A percentile compares a stretch with the other conserved stretches of the same genome.
Evolutionary conservation across 352 stramenopile species (phyloP).

Genomic region (Pythium rishiriense): DNA sequence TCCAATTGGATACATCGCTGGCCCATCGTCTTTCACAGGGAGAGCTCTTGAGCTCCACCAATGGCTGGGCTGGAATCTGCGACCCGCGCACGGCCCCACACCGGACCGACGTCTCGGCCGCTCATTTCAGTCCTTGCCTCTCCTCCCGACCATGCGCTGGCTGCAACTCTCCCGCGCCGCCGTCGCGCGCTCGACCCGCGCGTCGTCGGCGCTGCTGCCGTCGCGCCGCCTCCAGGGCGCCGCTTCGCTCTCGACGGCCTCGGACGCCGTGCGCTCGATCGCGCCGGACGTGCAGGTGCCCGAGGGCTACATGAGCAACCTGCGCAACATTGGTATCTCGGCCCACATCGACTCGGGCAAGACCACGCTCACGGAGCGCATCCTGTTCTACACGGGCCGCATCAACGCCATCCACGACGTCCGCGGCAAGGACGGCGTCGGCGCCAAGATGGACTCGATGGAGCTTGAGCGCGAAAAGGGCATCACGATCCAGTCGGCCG

Average conservation of each 20-base stretch:
- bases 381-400: slow-evolving; percentile 99
- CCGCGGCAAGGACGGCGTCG: slow-evolving; percentile 96
- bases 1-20: neutral
- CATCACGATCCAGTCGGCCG: slow-evolving; percentile 99
- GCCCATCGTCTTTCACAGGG: slow-evolving; percentile 19
- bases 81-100: slow-evolving; percentile 12
- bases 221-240: slow-evolving; percentile 15
- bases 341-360: slow-evolving; percentile 99
- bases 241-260: slow-evolving; percentile 15
- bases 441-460: slow-evolving; percentile 99
- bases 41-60: slow-evolving; percentile 27
- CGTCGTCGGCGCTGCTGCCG: slow-evolving; percentile 26
- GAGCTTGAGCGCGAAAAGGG: slow-evolving; percentile 99
- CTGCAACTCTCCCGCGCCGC: slow-evolving; percentile 53
- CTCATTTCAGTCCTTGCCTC: neutral
- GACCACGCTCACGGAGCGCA: slow-evolving; percentile 99
- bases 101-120: neutral
- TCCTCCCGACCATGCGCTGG: slow-evolving; percentile 46
- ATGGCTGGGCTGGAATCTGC: slow-evolving; percentile 25
- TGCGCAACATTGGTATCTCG: slow-evolving; percentile 96
- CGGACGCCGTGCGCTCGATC: slow-evolving; percentile 41
- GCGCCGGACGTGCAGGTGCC: slow-evolving; percentile 45
- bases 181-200: slow-evolving; percentile 26
- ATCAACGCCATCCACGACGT: slow-evolving; percentile 98
- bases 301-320: slow-evolving; percentile 78